Evolutionary conservation across 495 filamentous ascomycete genomes (phyloP), one percentile per base, ranked within the genome.

Genomic region (Aspergillus saccharolyticus): DNA sequence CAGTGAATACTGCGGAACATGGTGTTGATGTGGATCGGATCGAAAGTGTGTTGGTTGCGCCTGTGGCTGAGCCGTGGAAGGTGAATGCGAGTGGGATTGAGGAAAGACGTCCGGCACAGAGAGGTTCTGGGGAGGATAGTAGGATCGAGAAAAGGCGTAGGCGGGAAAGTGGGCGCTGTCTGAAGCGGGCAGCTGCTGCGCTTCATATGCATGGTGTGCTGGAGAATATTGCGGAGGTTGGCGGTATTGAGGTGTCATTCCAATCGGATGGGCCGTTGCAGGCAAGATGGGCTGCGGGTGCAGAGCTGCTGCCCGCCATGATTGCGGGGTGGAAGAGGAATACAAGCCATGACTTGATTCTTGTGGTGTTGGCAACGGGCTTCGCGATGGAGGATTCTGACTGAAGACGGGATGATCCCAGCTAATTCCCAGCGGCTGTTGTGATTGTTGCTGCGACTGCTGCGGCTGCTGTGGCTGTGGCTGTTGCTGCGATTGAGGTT

Each of bases 271-370:
- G 19, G 63, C 63, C 1, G 67, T 59, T 33, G 62, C 49, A 15
- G 59, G 55, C 24, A 62, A 33, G 10, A 63, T 48, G 4, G 55
- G 55, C 53, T 58, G 64, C 3, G 61, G 66, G 24, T 71, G 70
- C 24, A 73, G 52, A 19, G 74, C 62, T 17, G 67, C 74, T 18
- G 68, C 54, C 20, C 71, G 69, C 76, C 76, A 77, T 44, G 69
- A 55, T 30, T 72, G 70, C 15, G 70, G 67, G 7, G 72, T 65
- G 7, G 67, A 43, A 0, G 73, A 66, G 24, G 55, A 17, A 42
- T 74, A 77, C 1, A 76, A 60, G 33, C 66, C 74, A 63, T 74
- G 60, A 5, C 43, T 20, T 21, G 48, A 50, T n/a, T 63, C 61
- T 16, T 58, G 54, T 10, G 59, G 57, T 49, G 65, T 39, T n/a